Evolutionary conservation across 345 rosid genomes (phyloP).

Genomic region (Eutrema japonicum): DNA sequence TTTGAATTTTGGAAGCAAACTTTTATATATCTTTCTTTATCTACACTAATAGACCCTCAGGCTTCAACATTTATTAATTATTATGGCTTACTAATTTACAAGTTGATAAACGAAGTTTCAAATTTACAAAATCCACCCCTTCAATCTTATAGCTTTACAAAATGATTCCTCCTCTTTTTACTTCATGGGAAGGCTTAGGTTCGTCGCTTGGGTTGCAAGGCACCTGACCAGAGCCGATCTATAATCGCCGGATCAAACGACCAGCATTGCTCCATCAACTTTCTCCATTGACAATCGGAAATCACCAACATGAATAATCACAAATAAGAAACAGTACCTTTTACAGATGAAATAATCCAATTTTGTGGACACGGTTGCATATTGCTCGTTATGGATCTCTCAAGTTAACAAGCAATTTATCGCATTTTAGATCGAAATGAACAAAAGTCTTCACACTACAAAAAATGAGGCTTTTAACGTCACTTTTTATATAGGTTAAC

Average conservation of each 20-base stretch:
- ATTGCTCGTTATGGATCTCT: conserved; percentile 79
- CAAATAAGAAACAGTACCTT: neutral
- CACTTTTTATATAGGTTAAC: too few species aligned
- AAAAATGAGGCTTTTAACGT: too few species aligned
- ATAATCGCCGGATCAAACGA: conserved; percentile 59
- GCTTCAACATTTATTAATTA: neutral
- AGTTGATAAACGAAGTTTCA: neutral
- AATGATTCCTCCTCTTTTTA: neutral
- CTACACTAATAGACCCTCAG: conserved; percentile 3
- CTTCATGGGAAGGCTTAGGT: neutral
- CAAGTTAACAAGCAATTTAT: conserved; percentile 77
- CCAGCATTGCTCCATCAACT: conserved; percentile 82
- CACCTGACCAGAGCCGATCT: conserved; percentile 51
- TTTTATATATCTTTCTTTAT: neutral
- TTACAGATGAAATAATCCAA: too few species aligned
- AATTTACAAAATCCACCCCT: neutral
- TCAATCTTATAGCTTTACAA: neutral
- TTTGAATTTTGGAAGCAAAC: neutral
- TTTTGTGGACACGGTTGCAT: conserved; percentile 48
- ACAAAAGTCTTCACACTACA: conserved; percentile 38
- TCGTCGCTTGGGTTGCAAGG: conserved; percentile 57
- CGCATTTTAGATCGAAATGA: conserved; percentile 87
- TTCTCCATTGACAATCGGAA: conserved; percentile 78
- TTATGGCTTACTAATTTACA: neutral
- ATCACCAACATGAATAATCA: conserved; percentile 66